Conservation (phyloP, 345 rosid genomes). For the Limnanthes douglasii region DNA sequence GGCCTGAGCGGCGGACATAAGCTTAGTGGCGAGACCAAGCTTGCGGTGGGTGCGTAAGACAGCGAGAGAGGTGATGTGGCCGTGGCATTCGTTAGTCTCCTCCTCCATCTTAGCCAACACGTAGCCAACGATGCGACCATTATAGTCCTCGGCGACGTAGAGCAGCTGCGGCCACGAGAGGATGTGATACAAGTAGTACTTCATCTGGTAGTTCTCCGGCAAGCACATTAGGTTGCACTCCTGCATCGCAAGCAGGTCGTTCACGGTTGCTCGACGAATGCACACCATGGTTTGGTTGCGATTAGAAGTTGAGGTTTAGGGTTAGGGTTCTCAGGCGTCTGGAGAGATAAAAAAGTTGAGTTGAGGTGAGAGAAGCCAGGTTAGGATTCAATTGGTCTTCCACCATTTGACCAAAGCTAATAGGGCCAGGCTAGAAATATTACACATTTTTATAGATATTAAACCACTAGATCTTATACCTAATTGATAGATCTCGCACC, state of each 20-base stretch:
- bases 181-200: conserved; percentile 66
- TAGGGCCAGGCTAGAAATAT: too few species aligned
- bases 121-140: conserved; percentile 64
- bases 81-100: conserved; percentile 64
- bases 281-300: conserved; percentile 58
- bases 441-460: too few species aligned
- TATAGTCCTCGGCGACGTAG: conserved; percentile 70
- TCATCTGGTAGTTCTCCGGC: conserved; percentile 84
- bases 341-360: too few species aligned
- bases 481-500: too few species aligned
- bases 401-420: too few species aligned
- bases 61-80: conserved; percentile 78
- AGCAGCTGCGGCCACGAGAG: conserved; percentile 84
- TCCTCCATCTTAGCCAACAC: conserved; percentile 82
- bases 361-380: too few species aligned
- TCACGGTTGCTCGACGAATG: conserved; percentile 59
- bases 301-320: too few species aligned
- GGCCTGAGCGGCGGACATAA: conserved; percentile 66
- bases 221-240: conserved; percentile 62
- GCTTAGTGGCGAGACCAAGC: conserved; percentile 72
- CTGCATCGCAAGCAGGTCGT: conserved; percentile 69
- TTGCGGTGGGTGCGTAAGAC: conserved; percentile 73
- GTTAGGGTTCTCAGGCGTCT: too few species aligned
- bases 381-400: too few species aligned
- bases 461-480: too few species aligned